Evolutionary conservation across 1,284 basidiomycete species (phyloP), one percentile per base, ranked within the genome.

Genomic region (Sutorius eximius): DNA sequence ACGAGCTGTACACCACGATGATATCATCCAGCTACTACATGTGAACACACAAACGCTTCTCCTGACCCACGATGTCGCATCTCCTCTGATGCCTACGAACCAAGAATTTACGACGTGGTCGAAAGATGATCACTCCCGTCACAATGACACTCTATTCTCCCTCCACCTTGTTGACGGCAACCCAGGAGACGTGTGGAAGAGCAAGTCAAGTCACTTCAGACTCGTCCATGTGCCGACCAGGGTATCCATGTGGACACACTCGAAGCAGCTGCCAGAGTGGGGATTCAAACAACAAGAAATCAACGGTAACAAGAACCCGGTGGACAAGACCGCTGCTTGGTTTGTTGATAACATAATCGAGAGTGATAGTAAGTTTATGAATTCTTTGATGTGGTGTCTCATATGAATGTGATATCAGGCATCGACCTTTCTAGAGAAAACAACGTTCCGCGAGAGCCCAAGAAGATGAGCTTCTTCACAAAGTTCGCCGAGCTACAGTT

Each of bases 281-380:
- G 97, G 87, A 1, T 95, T 88, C 78, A 90, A 89, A 66, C 97
- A 99, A 73, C 95, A 98, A 67, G 97, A 99, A 69, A 85, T 99
- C 62, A 99, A 99, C 67, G 97, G 97, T 0, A 95, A 98, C 78
- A 99, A 98, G 80, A 95, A 92, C 56, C 78, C 88, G 6, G 73
- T 80, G 22, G 97, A 98, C 59, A 88, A 86, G 69, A 86, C 85
- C 12, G 88, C 90, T 2, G 82, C 86, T 22, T 99, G 97, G 97
- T 91, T 82, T 71, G 87, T 91, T 15, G 87, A 97, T 61, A 85
- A 93, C 38, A 87, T 99, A 52, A 72, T 93, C 15, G 76, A 78
- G 13, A 87, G 85, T 56, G 87, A 86, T 58, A 75, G 90, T 91
- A 61, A 70, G 86, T 73, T 27, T 20, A 13, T 37, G 49, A 27